Evolutionary conservation across 176 grass and related monocot genomes (phyloP).

Genomic region (Zoysia pacifica): DNA sequence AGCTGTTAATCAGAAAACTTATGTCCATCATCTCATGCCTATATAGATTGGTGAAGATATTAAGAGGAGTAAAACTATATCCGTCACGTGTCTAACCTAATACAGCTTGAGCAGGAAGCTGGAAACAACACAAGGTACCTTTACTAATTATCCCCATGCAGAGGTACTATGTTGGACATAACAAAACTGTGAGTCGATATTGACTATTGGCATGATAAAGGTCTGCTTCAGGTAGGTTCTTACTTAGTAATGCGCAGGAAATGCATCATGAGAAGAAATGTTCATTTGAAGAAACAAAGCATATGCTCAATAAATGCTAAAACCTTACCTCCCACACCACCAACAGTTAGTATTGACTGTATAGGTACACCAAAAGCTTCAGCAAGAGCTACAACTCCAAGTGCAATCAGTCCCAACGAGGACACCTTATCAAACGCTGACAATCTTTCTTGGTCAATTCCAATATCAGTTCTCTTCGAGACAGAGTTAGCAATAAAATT

Average conservation of each 20-base stretch:
- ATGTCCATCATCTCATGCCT: neutral
- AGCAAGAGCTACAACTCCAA: constrained; percentile 70
- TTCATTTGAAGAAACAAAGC: neutral
- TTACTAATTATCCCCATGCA: neutral
- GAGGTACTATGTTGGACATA: neutral
- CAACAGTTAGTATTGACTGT: constrained; percentile 77
- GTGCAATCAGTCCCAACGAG: constrained; percentile 55
- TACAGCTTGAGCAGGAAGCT: neutral
- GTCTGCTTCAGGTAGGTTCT: neutral
- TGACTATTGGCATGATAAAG: neutral
- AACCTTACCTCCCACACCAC: constrained; percentile 72
- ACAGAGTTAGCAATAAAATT: constrained; percentile 51
- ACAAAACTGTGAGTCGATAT: neutral
- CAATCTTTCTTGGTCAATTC: constrained; percentile 53
- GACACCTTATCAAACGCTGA: constrained; percentile 70
- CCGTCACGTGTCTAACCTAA: neutral
- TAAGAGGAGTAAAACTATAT: neutral
- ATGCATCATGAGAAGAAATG: neutral
- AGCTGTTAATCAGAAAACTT: neutral
- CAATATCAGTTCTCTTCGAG: constrained; percentile 24
- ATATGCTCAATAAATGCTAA: neutral
- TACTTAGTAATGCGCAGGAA: neutral
- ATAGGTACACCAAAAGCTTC: constrained; percentile 66
- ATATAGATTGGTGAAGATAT: neutral
- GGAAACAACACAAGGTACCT: neutral